Evolutionary conservation across 805 yeast genomes (phyloP).

Genomic region (Jamesozyma jinghongensis): DNA sequence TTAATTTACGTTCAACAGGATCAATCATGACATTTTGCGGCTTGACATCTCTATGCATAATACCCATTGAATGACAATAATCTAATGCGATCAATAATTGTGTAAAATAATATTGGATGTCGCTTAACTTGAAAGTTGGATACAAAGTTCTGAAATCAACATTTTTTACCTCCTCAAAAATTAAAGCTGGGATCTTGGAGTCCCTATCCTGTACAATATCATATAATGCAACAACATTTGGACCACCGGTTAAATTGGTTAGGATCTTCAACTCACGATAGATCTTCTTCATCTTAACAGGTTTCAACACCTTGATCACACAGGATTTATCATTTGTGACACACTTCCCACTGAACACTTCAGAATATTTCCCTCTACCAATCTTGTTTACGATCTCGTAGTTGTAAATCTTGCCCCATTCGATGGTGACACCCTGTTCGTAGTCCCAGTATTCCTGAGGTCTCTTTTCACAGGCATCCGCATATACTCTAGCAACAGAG

Average conservation of each 20-base stretch:
- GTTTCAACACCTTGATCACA: slow-evolving; percentile 86
- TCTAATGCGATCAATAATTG: slow-evolving; percentile 78
- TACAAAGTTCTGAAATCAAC: slow-evolving; percentile 80
- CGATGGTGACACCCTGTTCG: slow-evolving; percentile 51
- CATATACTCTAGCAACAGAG: slow-evolving; percentile 68
- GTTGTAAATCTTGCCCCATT: slow-evolving; percentile 79
- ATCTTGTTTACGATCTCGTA: slow-evolving; percentile 78
- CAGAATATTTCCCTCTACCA: slow-evolving; percentile 91
- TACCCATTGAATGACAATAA: slow-evolving; percentile 86
- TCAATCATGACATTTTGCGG: slow-evolving; percentile 94
- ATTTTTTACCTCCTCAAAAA: slow-evolving; percentile 78
- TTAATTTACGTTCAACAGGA: slow-evolving; percentile 49
- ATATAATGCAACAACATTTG: slow-evolving; percentile 62
- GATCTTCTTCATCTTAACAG: slow-evolving; percentile 87
- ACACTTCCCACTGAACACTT: slow-evolving; percentile 81
- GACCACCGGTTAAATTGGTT: slow-evolving; percentile 77
- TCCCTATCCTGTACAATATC: slow-evolving; percentile 86
- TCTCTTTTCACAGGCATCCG: slow-evolving; percentile 66
- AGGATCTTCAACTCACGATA: slow-evolving; percentile 83
- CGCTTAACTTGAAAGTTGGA: slow-evolving; percentile 66
- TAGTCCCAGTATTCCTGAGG: slow-evolving; percentile 87
- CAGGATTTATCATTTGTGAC: slow-evolving; percentile 51
- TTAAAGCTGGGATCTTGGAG: slow-evolving; percentile 78
- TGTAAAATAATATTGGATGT: slow-evolving; percentile 74
- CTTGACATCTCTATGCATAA: slow-evolving; percentile 90